phyloP scores from a whole-genome alignment of 2,329 filamentous ascomycete genomes.

The Arthrinium puccinioides region DNA sequence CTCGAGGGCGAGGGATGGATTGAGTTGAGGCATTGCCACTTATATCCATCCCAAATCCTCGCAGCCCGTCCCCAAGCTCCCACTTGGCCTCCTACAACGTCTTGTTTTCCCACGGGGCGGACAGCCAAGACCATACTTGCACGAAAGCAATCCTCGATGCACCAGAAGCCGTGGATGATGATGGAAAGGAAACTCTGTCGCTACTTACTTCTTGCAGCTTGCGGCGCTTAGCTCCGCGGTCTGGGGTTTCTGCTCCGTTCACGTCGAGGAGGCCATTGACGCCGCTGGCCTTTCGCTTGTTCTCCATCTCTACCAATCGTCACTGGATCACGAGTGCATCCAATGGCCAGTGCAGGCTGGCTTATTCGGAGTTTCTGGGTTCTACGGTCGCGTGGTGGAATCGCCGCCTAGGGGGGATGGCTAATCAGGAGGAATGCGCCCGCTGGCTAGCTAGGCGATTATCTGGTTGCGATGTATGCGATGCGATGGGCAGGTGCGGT shows the following conservation, averaged over 20 bases:
- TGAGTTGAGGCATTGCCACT: no score
- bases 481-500: slow-evolving; percentile 1
- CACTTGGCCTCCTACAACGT: background rate
- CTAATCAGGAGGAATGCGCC: slow-evolving; percentile 3
- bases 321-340: slow-evolving; percentile 8
- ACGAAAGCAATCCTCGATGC: no score
- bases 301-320: slow-evolving; percentile 37
- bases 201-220: slow-evolving; percentile 42
- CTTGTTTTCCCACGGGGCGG: background rate
- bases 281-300: slow-evolving; percentile 46
- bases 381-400: no score
- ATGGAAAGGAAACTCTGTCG: background rate
- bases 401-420: no score
- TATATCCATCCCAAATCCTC: slow-evolving; percentile 1
- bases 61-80: no score
- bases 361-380: no score
- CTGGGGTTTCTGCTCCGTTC: slow-evolving; percentile 34
- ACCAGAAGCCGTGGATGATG: no score
- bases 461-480: no score
- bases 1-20: slow-evolving; percentile 3
- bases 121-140: no score
- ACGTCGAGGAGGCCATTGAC: slow-evolving; percentile 36
- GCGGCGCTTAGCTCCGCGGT: slow-evolving; percentile 49
- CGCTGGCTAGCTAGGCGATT: background rate
- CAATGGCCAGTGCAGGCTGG: slow-evolving; percentile 6